These are phyloP conservation scores for Poteriospumella lacustris DNA, from an alignment of 108 stramenopile species.

Conservation along the genomic window DNA sequence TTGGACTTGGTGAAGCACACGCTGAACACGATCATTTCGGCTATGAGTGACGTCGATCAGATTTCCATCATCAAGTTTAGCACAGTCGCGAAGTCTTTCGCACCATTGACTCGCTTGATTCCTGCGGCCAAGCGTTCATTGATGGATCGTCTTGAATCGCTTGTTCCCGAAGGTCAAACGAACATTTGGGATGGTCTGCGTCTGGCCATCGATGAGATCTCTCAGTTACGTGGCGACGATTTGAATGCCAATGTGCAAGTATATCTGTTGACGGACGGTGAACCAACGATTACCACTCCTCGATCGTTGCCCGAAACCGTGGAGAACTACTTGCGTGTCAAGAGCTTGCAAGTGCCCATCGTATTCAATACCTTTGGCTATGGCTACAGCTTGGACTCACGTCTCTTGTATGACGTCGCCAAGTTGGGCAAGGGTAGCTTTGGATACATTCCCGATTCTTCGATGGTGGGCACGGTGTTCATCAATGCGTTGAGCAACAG, in stretches of 20 bases:
- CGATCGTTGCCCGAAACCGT: neutral
- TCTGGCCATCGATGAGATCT: neutral
- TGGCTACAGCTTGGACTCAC: constrained; percentile 3
- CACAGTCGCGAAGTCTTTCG: neutral
- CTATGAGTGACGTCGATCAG: neutral
- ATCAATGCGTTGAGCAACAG: constrained; percentile 20
- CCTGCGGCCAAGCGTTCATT: neutral
- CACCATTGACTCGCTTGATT: neutral
- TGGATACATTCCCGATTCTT: constrained; percentile 21
- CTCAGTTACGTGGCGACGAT: neutral
- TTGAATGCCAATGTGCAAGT: neutral
- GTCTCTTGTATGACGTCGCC: neutral
- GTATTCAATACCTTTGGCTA: constrained; percentile 13
- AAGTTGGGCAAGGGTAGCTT: neutral
- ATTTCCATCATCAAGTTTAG: constrained; percentile 1
- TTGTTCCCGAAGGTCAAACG: constrained; percentile 7
- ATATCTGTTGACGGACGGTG: constrained; percentile 12
- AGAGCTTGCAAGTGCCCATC: neutral
- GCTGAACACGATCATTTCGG: neutral
- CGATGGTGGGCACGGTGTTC: constrained; percentile 23
- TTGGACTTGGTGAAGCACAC: constrained; percentile 23
- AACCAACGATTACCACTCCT: neutral
- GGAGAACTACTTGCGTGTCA: neutral
- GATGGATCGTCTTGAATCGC: neutral
- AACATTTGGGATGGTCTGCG: constrained; percentile 30